Base-by-base conservation (phyloP, 2,329 filamentous ascomycete species). In the Alternaria sp. region DNA sequence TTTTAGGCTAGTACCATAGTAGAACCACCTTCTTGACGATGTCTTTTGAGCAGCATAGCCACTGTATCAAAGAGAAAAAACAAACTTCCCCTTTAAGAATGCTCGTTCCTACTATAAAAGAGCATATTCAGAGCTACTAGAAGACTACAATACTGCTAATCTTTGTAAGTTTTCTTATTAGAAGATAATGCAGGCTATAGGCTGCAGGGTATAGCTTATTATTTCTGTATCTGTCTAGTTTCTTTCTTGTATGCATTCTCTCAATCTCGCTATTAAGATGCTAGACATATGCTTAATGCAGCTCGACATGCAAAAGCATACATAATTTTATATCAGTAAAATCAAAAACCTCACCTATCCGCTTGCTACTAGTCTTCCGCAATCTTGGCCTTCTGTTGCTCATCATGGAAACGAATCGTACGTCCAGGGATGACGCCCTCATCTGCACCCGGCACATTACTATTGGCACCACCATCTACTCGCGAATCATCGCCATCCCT, bases 401-500 rank as follows among this genome's bases (percentile, higher is more conserved):
- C 72, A 63, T 75, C 73, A 9, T 73, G 70, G 25, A 76, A 76
- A 0, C 72, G 62, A 28, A 77, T 77, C 8, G 73, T 69, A 27
- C 73, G 59, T 28, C 68, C 59, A 22, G 59, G 66, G n/a, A 63
- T 32, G 3, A 62, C 54, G 4, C 56, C 54, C 36, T 61, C 58
- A 5, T 43, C 48, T 10, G 41, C 22, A 16, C 18, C 52, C 11
- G 40, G 49, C n/a, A 36, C 44, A 20, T 14, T 28, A 6, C 16
- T 20, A 30, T 41, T 28, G 4, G 16, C 41, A 8, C 40, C 50
- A 7, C 56, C 44, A 54, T 32, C 40, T 6, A 14, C 48, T 20
- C 10, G 27, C 10, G 27, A 27, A 22, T n/a, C 38, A 14, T 54
- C 40, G 10, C 38, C 40, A 18, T 44, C 51, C 38, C 27, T 22